A percentile compares a stretch with the other conserved stretches of the same genome.
Conservation (phyloP, 768 basidiomycete genomes). For the Lentinula sp. region DNA sequence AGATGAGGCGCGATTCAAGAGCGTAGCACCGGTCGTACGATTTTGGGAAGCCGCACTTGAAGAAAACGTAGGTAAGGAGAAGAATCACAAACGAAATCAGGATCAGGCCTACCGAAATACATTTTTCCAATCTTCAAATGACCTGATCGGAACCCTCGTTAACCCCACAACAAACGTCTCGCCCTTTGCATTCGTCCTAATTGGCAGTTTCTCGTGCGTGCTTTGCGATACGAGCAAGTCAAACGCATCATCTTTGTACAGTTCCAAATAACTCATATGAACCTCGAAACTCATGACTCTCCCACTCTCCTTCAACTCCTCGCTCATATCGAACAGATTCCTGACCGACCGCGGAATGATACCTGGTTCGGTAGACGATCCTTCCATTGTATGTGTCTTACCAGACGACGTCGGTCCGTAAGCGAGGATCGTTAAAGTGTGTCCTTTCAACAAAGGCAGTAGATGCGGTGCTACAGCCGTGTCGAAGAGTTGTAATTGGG, state of each 20-base stretch:
- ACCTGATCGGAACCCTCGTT: slow-evolving; percentile 31
- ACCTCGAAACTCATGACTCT: not conserved
- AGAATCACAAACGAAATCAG: not conserved
- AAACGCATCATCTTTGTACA: slow-evolving; percentile 88
- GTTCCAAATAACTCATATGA: slow-evolving; percentile 71
- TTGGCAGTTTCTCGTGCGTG: slow-evolving; percentile 53
- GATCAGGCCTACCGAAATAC: slow-evolving; percentile 35
- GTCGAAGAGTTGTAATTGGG: slow-evolving; percentile 1
- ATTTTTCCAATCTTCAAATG: slow-evolving; percentile 36
- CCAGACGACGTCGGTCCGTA: slow-evolving; percentile 91
- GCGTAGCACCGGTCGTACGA: slow-evolving; percentile 82
- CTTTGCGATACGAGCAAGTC: slow-evolving; percentile 74
- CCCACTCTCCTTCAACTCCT: slow-evolving; percentile 16
- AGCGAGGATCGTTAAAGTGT: slow-evolving; percentile 79
- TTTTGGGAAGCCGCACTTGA: slow-evolving; percentile 62
- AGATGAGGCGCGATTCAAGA: slow-evolving; percentile 78
- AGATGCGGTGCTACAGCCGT: slow-evolving; percentile 2
- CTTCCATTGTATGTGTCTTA: slow-evolving; percentile 94
- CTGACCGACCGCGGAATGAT: slow-evolving; percentile 81
- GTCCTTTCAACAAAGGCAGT: not conserved
- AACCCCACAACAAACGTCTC: slow-evolving; percentile 53
- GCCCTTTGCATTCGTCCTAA: slow-evolving; percentile 46
- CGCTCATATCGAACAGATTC: slow-evolving; percentile 49
- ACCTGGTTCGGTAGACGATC: slow-evolving; percentile 64
- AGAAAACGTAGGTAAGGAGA: slow-evolving; percentile 4